phyloP scores from a whole-genome alignment of 2,329 filamentous ascomycete species.

The Aspergillus puulaauensis region DNA sequence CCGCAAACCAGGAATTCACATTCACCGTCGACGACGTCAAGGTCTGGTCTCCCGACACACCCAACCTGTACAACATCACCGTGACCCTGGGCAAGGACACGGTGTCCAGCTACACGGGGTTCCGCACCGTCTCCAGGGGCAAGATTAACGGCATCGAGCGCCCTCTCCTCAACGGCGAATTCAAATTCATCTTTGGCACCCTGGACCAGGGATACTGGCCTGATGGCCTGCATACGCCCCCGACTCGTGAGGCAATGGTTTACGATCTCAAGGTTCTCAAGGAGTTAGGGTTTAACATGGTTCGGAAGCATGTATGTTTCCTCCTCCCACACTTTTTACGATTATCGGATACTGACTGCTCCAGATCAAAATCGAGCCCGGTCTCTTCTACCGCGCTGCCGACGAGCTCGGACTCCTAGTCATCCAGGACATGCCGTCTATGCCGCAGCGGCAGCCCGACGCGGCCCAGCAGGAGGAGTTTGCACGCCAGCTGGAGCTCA shows the following conservation, averaged over 20 bases:
- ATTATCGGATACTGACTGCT: neutral
- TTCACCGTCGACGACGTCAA: slow-evolving; percentile 56
- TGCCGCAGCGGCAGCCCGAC: slow-evolving; percentile 37
- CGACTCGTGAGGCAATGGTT: slow-evolving; percentile 65
- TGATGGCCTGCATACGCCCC: slow-evolving; percentile 66
- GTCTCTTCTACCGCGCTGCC: slow-evolving; percentile 67
- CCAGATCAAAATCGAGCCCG: slow-evolving; percentile 66
- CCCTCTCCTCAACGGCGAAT: slow-evolving; percentile 67
- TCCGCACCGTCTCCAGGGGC: slow-evolving; percentile 62
- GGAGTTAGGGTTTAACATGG: slow-evolving; percentile 66
- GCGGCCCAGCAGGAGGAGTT: slow-evolving; percentile 63
- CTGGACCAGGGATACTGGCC: slow-evolving; percentile 73
- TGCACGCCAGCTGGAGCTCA: slow-evolving; percentile 59
- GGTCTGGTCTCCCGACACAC: slow-evolving; percentile 66
- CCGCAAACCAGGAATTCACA: slow-evolving; percentile 52
- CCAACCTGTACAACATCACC: slow-evolving; percentile 64
- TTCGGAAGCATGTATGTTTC: slow-evolving; percentile 64
- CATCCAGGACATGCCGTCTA: slow-evolving; percentile 71
- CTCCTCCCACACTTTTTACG: neutral
- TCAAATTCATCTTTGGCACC: slow-evolving; percentile 66
- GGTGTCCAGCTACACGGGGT: slow-evolving; percentile 66
- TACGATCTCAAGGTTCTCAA: slow-evolving; percentile 66
- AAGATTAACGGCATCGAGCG: slow-evolving; percentile 59
- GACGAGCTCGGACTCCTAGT: slow-evolving; percentile 66
- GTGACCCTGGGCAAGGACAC: slow-evolving; percentile 55